These are phyloP conservation scores for Tetrastigma voinierianum DNA, from an alignment of 164 flowering plant genomes.

Conservation along the genomic window DNA sequence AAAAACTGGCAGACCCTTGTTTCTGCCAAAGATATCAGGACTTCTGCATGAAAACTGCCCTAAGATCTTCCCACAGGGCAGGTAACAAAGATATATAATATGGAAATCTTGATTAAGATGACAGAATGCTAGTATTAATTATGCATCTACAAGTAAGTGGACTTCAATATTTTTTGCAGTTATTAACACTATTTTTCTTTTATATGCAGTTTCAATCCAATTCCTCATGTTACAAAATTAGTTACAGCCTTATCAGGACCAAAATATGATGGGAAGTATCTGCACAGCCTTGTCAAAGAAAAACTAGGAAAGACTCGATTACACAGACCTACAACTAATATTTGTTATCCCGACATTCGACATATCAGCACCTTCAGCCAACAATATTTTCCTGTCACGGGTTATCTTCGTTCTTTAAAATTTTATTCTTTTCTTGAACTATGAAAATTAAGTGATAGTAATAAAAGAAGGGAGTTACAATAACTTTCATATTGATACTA, in stretches of 20 bases:
- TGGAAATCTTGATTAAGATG: too few relatives aligned
- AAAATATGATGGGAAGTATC: conserved; percentile 38
- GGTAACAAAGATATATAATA: too few relatives aligned
- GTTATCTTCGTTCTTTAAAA: conserved; percentile 5
- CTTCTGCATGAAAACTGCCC: conserved; percentile 29
- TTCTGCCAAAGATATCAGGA: conserved; percentile 29
- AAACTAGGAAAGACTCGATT: conserved; percentile 21
- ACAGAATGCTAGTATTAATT: too few relatives aligned
- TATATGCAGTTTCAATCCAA: neutral
- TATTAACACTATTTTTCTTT: too few relatives aligned
- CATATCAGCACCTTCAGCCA: conserved; percentile 34
- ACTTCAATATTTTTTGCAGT: neutral
- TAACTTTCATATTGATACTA: too few relatives aligned
- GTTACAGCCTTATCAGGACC: conserved; percentile 23
- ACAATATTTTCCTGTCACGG: conserved; percentile 30
- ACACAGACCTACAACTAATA: conserved; percentile 29
- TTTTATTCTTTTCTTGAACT: neutral
- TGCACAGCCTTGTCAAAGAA: conserved; percentile 17
- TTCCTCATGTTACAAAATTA: neutral
- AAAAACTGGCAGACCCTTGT: conserved; percentile 31
- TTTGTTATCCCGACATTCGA: conserved; percentile 45
- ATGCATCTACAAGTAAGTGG: neutral
- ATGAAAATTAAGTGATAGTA: too few relatives aligned
- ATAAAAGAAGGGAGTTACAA: too few relatives aligned
- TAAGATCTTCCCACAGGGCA: conserved; percentile 26